Conservation (phyloP, 1,284 basidiomycete genomes). For the Cutaneotrichosporon sp. region DNA sequence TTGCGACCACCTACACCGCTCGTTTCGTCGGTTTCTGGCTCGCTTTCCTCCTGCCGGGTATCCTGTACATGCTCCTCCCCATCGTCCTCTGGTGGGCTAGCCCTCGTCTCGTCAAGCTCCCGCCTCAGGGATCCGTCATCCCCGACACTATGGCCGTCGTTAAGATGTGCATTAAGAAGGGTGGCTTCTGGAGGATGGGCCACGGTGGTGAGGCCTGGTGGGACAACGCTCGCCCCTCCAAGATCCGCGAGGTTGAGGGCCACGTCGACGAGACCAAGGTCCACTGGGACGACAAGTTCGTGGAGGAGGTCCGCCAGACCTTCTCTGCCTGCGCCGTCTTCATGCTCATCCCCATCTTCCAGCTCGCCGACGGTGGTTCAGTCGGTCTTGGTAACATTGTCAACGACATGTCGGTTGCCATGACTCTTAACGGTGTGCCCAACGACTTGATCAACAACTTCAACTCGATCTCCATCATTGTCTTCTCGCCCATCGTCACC, state of each 20-base stretch:
- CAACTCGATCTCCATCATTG: constrained; percentile 50
- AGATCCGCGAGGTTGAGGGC: constrained; percentile 35
- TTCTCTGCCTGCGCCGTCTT: constrained; percentile 52
- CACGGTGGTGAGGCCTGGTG: constrained; percentile 48
- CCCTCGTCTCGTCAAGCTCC: constrained; percentile 36
- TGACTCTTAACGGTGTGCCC: constrained; percentile 50
- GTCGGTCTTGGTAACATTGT: constrained; percentile 30
- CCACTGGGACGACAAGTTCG: constrained; percentile 52
- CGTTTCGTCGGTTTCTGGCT: constrained; percentile 50
- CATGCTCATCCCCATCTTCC: constrained; percentile 51
- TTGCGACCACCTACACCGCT: constrained; percentile 45
- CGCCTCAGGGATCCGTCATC: constrained; percentile 52
- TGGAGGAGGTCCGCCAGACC: constrained; percentile 51
- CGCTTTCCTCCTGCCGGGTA: constrained; percentile 51
- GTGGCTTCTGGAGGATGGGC: constrained; percentile 11
- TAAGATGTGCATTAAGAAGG: constrained; percentile 24
- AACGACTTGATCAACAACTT: constrained; percentile 53
- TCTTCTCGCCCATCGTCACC: constrained; percentile 51
- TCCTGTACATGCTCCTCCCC: constrained; percentile 48
- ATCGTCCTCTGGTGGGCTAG: constrained; percentile 21
- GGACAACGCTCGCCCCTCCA: constrained; percentile 49
- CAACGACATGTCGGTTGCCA: constrained; percentile 48
- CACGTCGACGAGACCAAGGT: constrained; percentile 39
- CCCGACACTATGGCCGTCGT: constrained; percentile 48
- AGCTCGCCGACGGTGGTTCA: constrained; percentile 41